Evolutionary conservation across 1,284 basidiomycete species (phyloP), one percentile per base, ranked within the genome.

Genomic region (Sphagnurus paluster): DNA sequence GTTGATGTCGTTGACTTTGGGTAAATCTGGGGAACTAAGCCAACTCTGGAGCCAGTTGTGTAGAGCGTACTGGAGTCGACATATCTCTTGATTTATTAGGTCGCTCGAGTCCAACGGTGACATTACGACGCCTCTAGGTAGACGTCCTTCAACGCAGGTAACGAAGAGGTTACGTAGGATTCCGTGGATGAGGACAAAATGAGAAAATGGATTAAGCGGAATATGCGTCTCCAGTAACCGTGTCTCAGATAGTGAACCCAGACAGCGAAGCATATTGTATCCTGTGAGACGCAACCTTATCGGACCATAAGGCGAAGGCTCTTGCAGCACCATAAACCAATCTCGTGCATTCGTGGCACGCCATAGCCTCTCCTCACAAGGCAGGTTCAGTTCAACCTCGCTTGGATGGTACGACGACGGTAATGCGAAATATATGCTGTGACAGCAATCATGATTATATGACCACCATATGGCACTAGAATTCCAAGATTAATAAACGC

Each of bases 131-230:
- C 30, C 43, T 42, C 37, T 53, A 10, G 52, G 38, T 11, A 52
- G 19, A 30, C 55, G 52, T 13, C 54, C 50, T 41, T 63, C 59
- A 4, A 60, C 55, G 39, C 65, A 63, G 6, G 56, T 53, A 9
- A 55, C 44, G 39, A 65, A 68, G 13, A 74, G 56, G 56, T 72
- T 69, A 44, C 75, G 71, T 39, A 86, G 69, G 60, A 83, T 72
- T 53, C 76, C 66, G 62, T 87, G 74, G 56, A 84, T 70, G 60
- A 83, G 71, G 62, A 87, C 62, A 65, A 80, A 76, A 63, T 84
- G 69, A 54, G 79, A 74, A 67, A 82, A 80, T 0, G 76, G 71
- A 46, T 73, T 74, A 19, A 78, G 61, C 26, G 70, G 66, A 7
- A 68, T 60, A 8, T 68, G 58, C 23, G 65, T 52, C 7, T 57